Evolutionary conservation across 176 grass and related monocot genomes (phyloP), one percentile per base, ranked within the genome.

Genomic region (Cenchrus purpureus): DNA sequence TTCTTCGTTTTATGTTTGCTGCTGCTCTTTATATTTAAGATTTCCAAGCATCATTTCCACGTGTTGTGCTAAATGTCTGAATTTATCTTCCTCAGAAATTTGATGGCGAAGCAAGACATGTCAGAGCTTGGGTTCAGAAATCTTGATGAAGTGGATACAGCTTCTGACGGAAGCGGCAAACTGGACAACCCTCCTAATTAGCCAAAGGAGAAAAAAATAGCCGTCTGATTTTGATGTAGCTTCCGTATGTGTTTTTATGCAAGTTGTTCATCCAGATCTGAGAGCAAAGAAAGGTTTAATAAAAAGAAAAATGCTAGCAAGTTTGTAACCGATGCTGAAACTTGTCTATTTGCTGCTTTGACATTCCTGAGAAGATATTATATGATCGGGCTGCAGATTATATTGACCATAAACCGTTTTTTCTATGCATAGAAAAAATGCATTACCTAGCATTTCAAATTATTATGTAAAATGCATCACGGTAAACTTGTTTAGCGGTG

Each of bases 21-120:
- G 56, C 57, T 65, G 43, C 60, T 43, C 4, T 82, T 66, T 61
- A 20, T 2, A 4, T 73, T 61, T 61, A 22, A 6, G 52, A 74
- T 74, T 59, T 56, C 32, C 62, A 53, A 61, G 25, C 20, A 80
- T 72, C 12, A 28, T 80, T 25, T 67, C 8, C 16, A 65, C 68
- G n/a, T 46, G n/a, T n/a, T 14, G 10, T 77, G 15, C 25, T 73
- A 37, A 37, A 61, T 69, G n/a, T 50, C 46, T 79, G 70, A 69
- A 63, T 15, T 25, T 15, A 11, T 74, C 22, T 50, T 86, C 22
- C 6, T 65, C 83, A 92, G 93, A 90, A 95, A 95, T 29, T 67
- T 90, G 88, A 95, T 95, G 93, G 93, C 93, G 44, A 95, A 95
- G 77, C 90, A 92, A 74, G 87, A 95, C 66, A 90, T 92, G 75